Evolutionary conservation across 2,329 filamentous ascomycete species (phyloP).

Genomic region (Fusarium clavum): DNA sequence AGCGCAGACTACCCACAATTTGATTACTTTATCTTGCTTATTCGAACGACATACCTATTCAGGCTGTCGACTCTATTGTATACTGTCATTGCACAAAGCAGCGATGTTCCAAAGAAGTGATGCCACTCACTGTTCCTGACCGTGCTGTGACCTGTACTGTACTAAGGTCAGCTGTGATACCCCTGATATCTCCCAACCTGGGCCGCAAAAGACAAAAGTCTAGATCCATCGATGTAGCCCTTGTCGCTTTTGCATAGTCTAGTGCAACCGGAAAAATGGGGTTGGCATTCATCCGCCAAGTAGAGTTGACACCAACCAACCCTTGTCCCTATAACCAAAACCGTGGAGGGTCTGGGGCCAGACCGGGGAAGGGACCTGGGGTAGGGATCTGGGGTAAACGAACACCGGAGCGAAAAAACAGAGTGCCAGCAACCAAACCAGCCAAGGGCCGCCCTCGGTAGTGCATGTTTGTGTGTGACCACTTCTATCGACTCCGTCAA

Average conservation of each 20-base stretch:
- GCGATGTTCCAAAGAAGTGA: neutral
- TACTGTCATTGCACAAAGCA: neutral
- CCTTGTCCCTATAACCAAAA: conserved; percentile 27
- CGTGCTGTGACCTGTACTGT: neutral
- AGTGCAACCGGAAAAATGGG: conserved; percentile 46
- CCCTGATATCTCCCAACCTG: conserved; percentile 5
- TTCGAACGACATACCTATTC: neutral
- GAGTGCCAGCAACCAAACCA: neutral
- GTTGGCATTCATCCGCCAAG: conserved; percentile 43
- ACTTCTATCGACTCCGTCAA: neutral
- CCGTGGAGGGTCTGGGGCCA: conserved; percentile 34
- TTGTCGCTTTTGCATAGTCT: conserved; percentile 12
- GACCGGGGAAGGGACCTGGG: conserved; percentile 13
- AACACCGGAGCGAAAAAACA: conserved; percentile 3
- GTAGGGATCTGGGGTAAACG: conserved; percentile 18
- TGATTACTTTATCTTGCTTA: conserved; percentile 3
- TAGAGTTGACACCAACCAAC: conserved; percentile 5
- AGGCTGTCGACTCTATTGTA: neutral
- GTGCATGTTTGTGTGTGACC: neutral
- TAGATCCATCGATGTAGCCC: conserved; percentile 10
- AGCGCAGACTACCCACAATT: neutral
- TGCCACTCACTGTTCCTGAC: neutral
- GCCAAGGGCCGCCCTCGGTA: neutral
- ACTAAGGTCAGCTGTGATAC: neutral
- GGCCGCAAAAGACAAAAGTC: neutral